A percentile compares a stretch with the other conserved stretches of the same genome.
Conservation (phyloP, 805 yeast genomes). For the Lipomyces yamadae region DNA sequence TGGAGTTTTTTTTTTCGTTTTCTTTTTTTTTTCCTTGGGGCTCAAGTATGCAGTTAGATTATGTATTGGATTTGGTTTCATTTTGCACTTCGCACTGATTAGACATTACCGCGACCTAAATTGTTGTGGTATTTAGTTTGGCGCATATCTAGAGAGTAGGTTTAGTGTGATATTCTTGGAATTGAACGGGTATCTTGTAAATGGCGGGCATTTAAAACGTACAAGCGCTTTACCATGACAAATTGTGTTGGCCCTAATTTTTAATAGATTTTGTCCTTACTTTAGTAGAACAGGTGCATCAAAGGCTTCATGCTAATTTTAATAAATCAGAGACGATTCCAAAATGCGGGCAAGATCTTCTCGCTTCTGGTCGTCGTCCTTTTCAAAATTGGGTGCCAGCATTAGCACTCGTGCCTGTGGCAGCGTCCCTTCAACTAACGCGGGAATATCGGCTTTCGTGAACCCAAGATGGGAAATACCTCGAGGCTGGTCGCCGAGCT, state of each 20-base stretch:
- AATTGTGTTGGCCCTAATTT: not conserved
- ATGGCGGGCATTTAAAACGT: not conserved
- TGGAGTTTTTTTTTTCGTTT: not conserved
- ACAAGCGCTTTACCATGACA: not conserved
- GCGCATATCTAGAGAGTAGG: not conserved
- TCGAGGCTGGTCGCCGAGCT: constrained; percentile 48
- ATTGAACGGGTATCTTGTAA: not conserved
- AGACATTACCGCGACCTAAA: not conserved
- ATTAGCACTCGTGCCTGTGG: constrained; percentile 50
- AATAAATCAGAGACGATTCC: constrained; percentile 41
- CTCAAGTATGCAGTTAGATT: not conserved
- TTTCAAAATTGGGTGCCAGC: constrained; percentile 45
- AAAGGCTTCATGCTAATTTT: constrained; percentile 5
- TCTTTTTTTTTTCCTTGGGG: not conserved
- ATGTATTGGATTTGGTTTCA: not conserved
- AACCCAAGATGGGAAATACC: constrained; percentile 48
- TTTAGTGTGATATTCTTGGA: not conserved
- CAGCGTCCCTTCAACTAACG: constrained; percentile 48
- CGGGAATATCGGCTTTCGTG: constrained; percentile 43
- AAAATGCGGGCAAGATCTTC: constrained; percentile 42
- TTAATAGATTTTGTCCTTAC: not conserved
- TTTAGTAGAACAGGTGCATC: too few relatives aligned
- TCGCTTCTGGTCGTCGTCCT: constrained; percentile 42
- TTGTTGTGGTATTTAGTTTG: not conserved
- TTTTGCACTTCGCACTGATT: not conserved